Conservation (phyloP, 306 rosid genomes). For the Cucumis cinereus region DNA sequence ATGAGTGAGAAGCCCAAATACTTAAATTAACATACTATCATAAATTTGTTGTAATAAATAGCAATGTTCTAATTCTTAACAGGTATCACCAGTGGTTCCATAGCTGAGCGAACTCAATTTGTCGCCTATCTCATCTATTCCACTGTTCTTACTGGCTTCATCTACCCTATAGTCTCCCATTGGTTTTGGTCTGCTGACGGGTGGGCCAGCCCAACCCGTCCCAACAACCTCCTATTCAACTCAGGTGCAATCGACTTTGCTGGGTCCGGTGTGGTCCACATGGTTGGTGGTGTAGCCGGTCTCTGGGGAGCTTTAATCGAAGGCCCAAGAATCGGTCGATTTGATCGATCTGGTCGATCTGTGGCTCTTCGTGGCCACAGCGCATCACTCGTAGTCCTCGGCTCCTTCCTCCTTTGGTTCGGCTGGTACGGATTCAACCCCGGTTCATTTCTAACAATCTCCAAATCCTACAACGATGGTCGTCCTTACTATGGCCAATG, state of each 20-base stretch:
- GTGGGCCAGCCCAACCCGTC: slow-evolving; percentile 49
- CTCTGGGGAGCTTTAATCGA: slow-evolving; percentile 67
- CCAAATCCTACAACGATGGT: slow-evolving; percentile 21
- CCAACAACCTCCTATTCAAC: slow-evolving; percentile 18
- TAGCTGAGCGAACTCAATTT: slow-evolving; percentile 70
- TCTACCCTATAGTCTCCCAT: slow-evolving; percentile 60
- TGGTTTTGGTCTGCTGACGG: slow-evolving; percentile 73
- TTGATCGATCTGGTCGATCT: slow-evolving; percentile 41
- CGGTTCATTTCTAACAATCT: slow-evolving; percentile 51
- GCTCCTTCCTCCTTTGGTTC: slow-evolving; percentile 68
- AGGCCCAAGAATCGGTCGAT: slow-evolving; percentile 77
- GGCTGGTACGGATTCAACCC: slow-evolving; percentile 88
- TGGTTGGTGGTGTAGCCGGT: slow-evolving; percentile 78
- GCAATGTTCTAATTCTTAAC: background rate
- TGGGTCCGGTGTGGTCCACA: slow-evolving; percentile 63
- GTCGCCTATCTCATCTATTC: slow-evolving; percentile 73
- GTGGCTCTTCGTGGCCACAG: slow-evolving; percentile 60
- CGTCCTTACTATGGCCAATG: slow-evolving; percentile 53
- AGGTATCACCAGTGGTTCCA: slow-evolving; percentile 62
- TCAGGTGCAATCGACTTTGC: slow-evolving; percentile 63
- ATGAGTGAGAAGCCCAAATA: no score
- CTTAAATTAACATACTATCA: no score
- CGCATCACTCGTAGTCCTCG: slow-evolving; percentile 53
- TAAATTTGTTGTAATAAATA: background rate
- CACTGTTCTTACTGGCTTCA: slow-evolving; percentile 57